These are phyloP conservation scores for Kluyveromyces sp. DNA, from an alignment of 1,139 yeast genomes.

Conservation along the genomic window DNA sequence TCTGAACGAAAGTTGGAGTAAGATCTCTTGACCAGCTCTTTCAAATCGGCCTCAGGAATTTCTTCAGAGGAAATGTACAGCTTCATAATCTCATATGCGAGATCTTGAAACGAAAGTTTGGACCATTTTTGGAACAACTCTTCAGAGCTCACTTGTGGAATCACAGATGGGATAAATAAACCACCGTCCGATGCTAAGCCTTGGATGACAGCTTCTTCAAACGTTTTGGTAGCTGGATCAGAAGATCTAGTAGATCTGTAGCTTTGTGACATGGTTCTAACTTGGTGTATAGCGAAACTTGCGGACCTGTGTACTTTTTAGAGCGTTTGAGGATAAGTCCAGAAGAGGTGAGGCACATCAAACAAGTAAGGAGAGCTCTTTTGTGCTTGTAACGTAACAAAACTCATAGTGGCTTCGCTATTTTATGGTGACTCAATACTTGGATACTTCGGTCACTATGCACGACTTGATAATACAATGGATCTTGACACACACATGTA, in stretches of 20 bases:
- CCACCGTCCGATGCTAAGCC: constrained; percentile 98
- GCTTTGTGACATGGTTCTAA: constrained; percentile 39
- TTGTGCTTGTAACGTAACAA: too few relatives aligned
- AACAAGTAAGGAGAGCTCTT: too few relatives aligned
- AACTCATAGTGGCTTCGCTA: too few relatives aligned
- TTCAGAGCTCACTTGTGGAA: constrained; percentile 60
- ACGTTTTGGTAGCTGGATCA: constrained; percentile 49
- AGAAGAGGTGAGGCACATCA: too few relatives aligned
- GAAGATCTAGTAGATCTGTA: constrained; percentile 87
- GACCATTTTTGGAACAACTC: constrained; percentile 60
- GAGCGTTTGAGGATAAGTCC: too few relatives aligned
- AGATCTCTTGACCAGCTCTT: constrained; percentile 54
- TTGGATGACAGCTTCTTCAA: constrained; percentile 88
- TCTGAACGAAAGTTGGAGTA: constrained; percentile 84
- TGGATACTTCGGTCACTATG: not conserved
- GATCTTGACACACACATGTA: not conserved
- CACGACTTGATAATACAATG: constrained; percentile 1
- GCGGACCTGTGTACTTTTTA: too few relatives aligned
- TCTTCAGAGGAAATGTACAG: constrained; percentile 64
- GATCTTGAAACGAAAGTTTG: constrained; percentile 67
- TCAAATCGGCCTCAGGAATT: constrained; percentile 64
- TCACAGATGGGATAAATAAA: constrained; percentile 75
- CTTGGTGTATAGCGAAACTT: too few relatives aligned
- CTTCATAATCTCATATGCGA: constrained; percentile 81
- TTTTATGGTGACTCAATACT: not conserved